These are phyloP conservation scores for Leccinum pachyderme DNA, from an alignment of 1,284 basidiomycete species.

Conservation along the genomic window DNA sequence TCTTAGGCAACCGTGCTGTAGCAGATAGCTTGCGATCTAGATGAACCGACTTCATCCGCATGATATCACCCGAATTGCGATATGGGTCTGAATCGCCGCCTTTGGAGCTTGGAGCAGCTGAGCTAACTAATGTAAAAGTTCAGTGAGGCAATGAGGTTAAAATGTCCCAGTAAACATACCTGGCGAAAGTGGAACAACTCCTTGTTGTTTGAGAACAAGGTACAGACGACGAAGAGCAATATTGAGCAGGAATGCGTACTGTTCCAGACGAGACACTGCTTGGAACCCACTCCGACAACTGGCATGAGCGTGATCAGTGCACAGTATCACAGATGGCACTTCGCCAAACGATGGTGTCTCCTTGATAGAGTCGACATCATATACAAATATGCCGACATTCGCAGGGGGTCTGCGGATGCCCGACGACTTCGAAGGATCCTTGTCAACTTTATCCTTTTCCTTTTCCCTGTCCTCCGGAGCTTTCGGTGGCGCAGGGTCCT, in stretches of 20 bases:
- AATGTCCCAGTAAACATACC: conserved; percentile 44
- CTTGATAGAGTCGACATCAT: conserved; percentile 62
- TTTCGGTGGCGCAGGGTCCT: conserved; percentile 44
- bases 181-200: conserved; percentile 80
- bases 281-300: conserved; percentile 80
- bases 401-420: conserved; percentile 72
- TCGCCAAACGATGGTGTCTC: conserved; percentile 68
- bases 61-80: conserved; percentile 86
- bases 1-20: conserved; percentile 87
- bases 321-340: conserved; percentile 69
- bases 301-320: conserved; percentile 71
- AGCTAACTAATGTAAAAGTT: conserved; percentile 33
- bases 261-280: conserved; percentile 91
- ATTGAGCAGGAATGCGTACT: conserved; percentile 96
- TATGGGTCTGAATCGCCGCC: conserved; percentile 65
- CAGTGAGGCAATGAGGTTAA: conserved; percentile 4
- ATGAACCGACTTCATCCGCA: conserved; percentile 91
- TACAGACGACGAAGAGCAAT: conserved; percentile 93
- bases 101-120: conserved; percentile 35
- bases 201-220: conserved; percentile 87
- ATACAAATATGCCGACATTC: conserved; percentile 75
- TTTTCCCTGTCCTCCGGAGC: conserved; percentile 44
- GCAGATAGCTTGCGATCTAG: conserved; percentile 94
- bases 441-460: conserved; percentile 38
- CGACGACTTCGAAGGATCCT: conserved; percentile 56